A percentile compares a stretch with the other conserved stretches of the same genome.
phyloP scores from a whole-genome alignment of 139 green algal species.

The Haematococcus lacustris region DNA sequence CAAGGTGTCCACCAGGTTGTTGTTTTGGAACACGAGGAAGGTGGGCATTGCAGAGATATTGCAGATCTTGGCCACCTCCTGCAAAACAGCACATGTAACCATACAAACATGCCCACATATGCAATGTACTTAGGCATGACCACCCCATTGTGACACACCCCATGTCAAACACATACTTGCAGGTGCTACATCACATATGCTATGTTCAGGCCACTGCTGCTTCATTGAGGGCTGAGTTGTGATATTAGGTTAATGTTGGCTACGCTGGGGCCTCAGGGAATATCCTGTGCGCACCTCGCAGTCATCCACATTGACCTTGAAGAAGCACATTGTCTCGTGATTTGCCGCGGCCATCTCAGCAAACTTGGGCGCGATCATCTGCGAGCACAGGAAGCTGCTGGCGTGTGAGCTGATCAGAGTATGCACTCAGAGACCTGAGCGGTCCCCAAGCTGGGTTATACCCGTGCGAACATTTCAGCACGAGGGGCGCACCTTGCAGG shows the following conservation, averaged over 20 bases:
- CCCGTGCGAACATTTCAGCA: background rate
- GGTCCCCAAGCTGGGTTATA: background rate
- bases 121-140: background rate
- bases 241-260: background rate
- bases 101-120: background rate
- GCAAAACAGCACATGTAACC: constrained; percentile 2
- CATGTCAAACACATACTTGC: too few relatives aligned
- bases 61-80: constrained; percentile 48
- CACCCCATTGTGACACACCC: background rate
- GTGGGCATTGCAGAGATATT: constrained; percentile 78
- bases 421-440: background rate
- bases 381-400: background rate
- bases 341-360: constrained; percentile 43
- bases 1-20: constrained; percentile 61
- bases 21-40: constrained; percentile 65
- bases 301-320: constrained; percentile 78
- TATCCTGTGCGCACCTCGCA: constrained; percentile 20
- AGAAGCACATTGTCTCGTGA: constrained; percentile 40
- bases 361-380: constrained; percentile 65
- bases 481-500: constrained; percentile 44
- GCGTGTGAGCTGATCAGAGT: background rate
- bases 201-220: background rate
- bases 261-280: too few relatives aligned
- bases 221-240: background rate
- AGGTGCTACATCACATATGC: background rate